These are phyloP conservation scores for Mycena epipterygia DNA, from an alignment of 768 basidiomycete species.

Conservation along the genomic window DNA sequence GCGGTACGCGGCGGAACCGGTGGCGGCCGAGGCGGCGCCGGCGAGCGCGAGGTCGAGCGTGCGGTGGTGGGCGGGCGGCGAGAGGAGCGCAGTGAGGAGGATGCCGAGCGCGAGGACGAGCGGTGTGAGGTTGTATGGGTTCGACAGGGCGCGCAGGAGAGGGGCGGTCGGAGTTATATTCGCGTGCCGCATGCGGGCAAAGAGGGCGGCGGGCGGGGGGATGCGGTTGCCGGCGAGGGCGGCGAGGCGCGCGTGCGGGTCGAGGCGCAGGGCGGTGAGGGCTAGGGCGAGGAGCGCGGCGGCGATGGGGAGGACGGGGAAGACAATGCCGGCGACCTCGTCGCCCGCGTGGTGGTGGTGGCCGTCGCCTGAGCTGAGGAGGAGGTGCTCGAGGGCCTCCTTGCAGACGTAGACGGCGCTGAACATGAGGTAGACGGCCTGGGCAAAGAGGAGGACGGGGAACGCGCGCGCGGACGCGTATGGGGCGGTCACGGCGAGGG, in stretches of 20 bases:
- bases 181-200: conserved; percentile 60
- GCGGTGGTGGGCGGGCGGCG: conserved; percentile 75
- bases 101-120: conserved; percentile 70
- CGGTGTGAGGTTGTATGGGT: conserved; percentile 82
- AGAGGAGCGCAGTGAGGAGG: conserved; percentile 62
- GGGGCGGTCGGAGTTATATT: conserved; percentile 48
- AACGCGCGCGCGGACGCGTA: conserved; percentile 74
- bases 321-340: conserved; percentile 68
- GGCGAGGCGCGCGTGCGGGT: conserved; percentile 76
- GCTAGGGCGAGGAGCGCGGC: conserved; percentile 70
- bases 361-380: conserved; percentile 68
- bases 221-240: conserved; percentile 75
- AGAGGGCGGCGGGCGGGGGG: conserved; percentile 63
- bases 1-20: conserved; percentile 87
- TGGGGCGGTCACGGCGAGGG: conserved; percentile 21
- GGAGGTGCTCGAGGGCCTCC: conserved; percentile 93
- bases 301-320: conserved; percentile 70
- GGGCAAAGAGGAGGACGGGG: conserved; percentile 86
- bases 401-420: conserved; percentile 96
- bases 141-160: conserved; percentile 64
- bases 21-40: conserved; percentile 78
- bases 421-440: conserved; percentile 95
- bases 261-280: conserved; percentile 68
- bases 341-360: conserved; percentile 51
- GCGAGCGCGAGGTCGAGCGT: conserved; percentile 91